Evolutionary conservation across 2,329 filamentous ascomycete genomes (phyloP).

Genomic region (Fusarium virguliforme): DNA sequence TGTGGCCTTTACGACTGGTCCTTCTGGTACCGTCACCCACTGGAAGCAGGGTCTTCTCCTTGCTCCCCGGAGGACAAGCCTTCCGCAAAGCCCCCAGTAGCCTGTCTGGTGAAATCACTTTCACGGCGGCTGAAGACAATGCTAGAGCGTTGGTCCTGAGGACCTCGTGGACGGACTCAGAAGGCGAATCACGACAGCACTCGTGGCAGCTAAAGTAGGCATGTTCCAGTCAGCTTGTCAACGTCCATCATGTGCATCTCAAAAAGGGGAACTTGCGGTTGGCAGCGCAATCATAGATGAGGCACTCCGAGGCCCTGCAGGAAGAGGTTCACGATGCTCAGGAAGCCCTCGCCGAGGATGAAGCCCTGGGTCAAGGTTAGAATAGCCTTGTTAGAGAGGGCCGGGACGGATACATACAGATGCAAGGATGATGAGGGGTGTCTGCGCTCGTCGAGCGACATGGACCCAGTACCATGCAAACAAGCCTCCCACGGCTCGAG

Average conservation of each 20-base stretch:
- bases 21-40: slow-evolving; percentile 83
- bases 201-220: slow-evolving; percentile 67
- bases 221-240: slow-evolving; percentile 5
- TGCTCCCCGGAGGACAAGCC: slow-evolving; percentile 72
- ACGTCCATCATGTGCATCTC: neutral
- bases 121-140: slow-evolving; percentile 78
- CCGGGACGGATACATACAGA: slow-evolving; percentile 63
- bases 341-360: slow-evolving; percentile 91
- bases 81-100: slow-evolving; percentile 66
- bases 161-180: slow-evolving; percentile 72
- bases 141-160: slow-evolving; percentile 78
- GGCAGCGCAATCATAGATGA: slow-evolving; percentile 69
- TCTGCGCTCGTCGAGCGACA: slow-evolving; percentile 70
- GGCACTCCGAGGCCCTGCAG: slow-evolving; percentile 84
- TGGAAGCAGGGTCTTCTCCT: slow-evolving; percentile 90
- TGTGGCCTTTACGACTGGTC: slow-evolving; percentile 91
- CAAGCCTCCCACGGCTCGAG: slow-evolving; percentile 84
- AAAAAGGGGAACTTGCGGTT: slow-evolving; percentile 1
- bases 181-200: slow-evolving; percentile 61
- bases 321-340: slow-evolving; percentile 91
- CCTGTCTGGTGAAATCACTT: slow-evolving; percentile 78
- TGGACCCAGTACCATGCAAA: slow-evolving; percentile 83
- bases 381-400: slow-evolving; percentile 2
- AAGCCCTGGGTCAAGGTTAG: slow-evolving; percentile 72
- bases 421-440: slow-evolving; percentile 90